Evolutionary conservation across 169 alveolate species (phyloP).

Genomic region (Theileria annulata): DNA sequence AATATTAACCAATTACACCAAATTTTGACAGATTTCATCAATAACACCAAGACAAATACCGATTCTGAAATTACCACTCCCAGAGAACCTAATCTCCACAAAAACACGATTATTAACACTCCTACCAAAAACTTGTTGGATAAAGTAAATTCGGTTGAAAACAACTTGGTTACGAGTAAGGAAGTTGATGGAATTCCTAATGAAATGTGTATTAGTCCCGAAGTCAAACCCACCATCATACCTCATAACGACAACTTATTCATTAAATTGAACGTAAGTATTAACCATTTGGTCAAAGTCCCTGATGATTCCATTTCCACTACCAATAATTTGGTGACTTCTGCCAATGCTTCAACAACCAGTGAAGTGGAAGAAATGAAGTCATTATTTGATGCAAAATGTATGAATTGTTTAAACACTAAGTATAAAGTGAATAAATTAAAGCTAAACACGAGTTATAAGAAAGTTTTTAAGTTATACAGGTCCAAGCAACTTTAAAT

Average conservation of each 20-base stretch:
- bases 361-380: slow-evolving; percentile 27
- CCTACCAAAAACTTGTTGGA: background rate
- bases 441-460: slow-evolving; percentile 56
- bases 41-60: background rate
- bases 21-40: slow-evolving; percentile 65
- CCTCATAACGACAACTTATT: background rate
- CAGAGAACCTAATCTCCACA: background rate
- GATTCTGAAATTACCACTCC: background rate
- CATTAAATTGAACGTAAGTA: slow-evolving; percentile 12
- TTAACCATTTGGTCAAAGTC: background rate
- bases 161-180: background rate
- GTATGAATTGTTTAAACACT: background rate
- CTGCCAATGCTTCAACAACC: background rate
- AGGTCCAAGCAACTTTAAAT: background rate
- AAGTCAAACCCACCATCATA: background rate
- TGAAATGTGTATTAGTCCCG: background rate
- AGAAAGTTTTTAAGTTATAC: slow-evolving; percentile 44
- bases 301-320: background rate
- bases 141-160: background rate
- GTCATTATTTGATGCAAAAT: slow-evolving; percentile 29
- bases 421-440: slow-evolving; percentile 13
- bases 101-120: background rate
- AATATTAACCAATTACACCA: slow-evolving; percentile 69
- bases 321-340: slow-evolving; percentile 9
- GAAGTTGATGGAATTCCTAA: background rate